Conservation (phyloP, 2,329 filamentous ascomycete genomes). For the Fusarium agapanthi region DNA sequence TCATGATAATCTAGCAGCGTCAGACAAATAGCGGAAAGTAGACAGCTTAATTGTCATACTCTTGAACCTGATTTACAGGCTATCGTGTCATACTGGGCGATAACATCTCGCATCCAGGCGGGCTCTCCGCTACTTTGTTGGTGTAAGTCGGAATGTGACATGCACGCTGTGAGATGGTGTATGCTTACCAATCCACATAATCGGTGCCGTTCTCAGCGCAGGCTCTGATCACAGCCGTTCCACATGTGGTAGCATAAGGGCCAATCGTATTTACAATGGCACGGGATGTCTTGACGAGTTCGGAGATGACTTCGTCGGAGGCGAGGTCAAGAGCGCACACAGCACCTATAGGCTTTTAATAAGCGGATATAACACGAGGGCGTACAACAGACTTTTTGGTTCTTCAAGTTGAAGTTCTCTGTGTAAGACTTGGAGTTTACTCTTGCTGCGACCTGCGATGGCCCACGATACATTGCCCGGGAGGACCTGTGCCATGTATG, state of each 20-base stretch:
- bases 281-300: neutral
- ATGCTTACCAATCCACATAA: constrained; percentile 33
- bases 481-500: constrained; percentile 74
- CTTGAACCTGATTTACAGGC: constrained; percentile 20
- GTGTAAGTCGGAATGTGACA: neutral
- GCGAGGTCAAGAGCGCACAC: constrained; percentile 7
- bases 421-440: constrained; percentile 74
- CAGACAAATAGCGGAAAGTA: neutral
- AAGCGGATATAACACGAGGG: neutral
- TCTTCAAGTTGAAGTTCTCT: constrained; percentile 40
- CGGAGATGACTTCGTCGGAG: neutral
- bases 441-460: constrained; percentile 78
- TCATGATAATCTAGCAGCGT: constrained; percentile 25
- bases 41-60: neutral
- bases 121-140: constrained; percentile 28
- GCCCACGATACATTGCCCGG: constrained; percentile 84
- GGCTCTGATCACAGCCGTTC: constrained; percentile 22
- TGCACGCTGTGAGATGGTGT: neutral
- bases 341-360: neutral
- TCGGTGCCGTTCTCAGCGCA: constrained; percentile 34
- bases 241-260: constrained; percentile 22
- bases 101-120: constrained; percentile 26
- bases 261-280: constrained; percentile 27
- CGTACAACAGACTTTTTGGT: neutral
- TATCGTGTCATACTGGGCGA: constrained; percentile 12